Base-by-base conservation (phyloP, 805 yeast species). In the Metschnikowia matae region DNA sequence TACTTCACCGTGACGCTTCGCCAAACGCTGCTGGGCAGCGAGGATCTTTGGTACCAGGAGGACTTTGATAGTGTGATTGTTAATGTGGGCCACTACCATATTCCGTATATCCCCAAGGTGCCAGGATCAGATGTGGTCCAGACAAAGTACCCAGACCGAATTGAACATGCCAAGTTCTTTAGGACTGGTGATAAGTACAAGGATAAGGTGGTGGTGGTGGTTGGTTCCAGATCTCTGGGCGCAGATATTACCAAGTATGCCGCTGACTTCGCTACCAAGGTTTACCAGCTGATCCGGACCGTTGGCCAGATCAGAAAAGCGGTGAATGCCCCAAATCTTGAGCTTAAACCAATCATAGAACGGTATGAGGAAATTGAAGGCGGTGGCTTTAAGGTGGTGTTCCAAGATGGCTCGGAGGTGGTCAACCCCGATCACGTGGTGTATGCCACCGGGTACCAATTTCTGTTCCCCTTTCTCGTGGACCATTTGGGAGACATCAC, bases 361-460 rank as follows among this genome's bases (percentile, higher is more conserved):
- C 50, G 55, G 37, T 64, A 59, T 48, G 68, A 62, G 0, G 35
- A 58, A 6, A 51, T 49, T 1, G 66, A 69, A 43, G 58, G 70
- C 0, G 51, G 55, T 13, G 75, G 57, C 10, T 62, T 66, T 41
- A 56, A 60, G 26, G 68, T 83, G 1, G 59, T 64, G 11, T 79
- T 84, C 50, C 70, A 57, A 3, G 81, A 81, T 54, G 89, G 85
- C 2, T 55, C 64, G 2, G 63, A 58, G 10, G 51, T 83, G 2
- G 56, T 58, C 1, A 71, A 71, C 35, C 77, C 86, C 38, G 91
- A 87, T 54, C 60, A 62, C 20, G 69, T 88, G 8, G 69, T 87
- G 8, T 85, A 83, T 62, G 86, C 88, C 45, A 87, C 96, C 0
- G 96, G 96, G 1, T 88, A 86, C 64, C 69, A 81, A 42, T 82